Percentiles rank a stretch among this genome's conserved stretches.
phyloP scores from a whole-genome alignment of 106 monocot genomes.

The Ottelia alismoides region DNA sequence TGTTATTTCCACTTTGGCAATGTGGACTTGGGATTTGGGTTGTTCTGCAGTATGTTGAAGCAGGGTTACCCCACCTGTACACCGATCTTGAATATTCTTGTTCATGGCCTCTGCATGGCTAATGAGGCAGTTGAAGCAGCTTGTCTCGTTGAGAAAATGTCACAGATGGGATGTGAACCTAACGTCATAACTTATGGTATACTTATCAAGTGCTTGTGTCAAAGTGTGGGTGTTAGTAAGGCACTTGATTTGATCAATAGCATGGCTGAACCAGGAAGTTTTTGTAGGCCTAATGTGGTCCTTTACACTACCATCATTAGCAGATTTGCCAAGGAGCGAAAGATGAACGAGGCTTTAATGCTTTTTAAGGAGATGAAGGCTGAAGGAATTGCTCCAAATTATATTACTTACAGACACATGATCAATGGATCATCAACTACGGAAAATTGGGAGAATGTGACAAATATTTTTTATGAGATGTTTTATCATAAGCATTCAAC shows the following conservation, averaged over 20 bases:
- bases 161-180: constrained; percentile 1
- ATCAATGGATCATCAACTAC: neutral
- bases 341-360: constrained; percentile 4
- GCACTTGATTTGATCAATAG: constrained; percentile 2
- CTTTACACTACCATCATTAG: constrained; percentile 9
- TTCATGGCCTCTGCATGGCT: constrained; percentile 11
- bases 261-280: neutral
- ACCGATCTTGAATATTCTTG: constrained; percentile 5
- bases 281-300: constrained; percentile 10
- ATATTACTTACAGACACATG: neutral
- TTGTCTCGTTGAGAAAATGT: constrained; percentile 7
- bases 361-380: constrained; percentile 11
- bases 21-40: constrained; percentile 2
- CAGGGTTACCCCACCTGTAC: neutral
- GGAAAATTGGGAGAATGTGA: no score
- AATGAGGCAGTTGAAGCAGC: constrained; percentile 2
- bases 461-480: no score
- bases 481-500: no score
- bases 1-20: neutral
- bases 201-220: constrained; percentile 11
- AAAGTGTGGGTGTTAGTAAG: neutral
- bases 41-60: constrained; percentile 1
- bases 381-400: constrained; percentile 4
- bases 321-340: constrained; percentile 1
- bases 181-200: constrained; percentile 9